Conservation (phyloP, 495 filamentous ascomycete genomes). For the Trichodelitschia bisporula region DNA sequence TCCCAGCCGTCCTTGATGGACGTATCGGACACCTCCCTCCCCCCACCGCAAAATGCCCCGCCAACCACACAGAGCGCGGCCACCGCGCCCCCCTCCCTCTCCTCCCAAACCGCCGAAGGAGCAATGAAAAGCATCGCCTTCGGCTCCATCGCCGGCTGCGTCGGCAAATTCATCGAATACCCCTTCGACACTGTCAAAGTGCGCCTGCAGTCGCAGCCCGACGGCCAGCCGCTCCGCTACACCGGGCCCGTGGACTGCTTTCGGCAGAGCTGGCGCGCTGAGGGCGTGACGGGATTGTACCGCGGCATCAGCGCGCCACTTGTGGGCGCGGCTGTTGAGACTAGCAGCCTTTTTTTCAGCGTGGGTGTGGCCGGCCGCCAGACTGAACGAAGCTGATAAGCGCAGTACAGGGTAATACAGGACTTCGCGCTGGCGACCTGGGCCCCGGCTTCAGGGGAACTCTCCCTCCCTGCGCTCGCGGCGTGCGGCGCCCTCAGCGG, state of each 20-base stretch:
- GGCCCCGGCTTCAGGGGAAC: too few relatives aligned
- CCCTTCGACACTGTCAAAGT: conserved; percentile 98
- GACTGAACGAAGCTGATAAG: conserved; percentile 1
- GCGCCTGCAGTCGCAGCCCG: conserved; percentile 56
- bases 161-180: conserved; percentile 90
- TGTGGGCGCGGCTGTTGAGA: conserved; percentile 77
- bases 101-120: too few relatives aligned
- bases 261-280: conserved; percentile 48
- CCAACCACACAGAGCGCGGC: too few relatives aligned
- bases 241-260: conserved; percentile 84
- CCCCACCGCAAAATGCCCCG: too few relatives aligned
- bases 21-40: too few relatives aligned
- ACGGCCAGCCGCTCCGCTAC: conserved; percentile 59
- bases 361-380: conserved; percentile 14
- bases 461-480: conserved; percentile 50
- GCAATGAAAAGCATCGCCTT: conserved; percentile 17
- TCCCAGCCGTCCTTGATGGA: too few relatives aligned
- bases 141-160: conserved; percentile 44
- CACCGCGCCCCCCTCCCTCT: too few relatives aligned
- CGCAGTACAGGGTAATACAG: too few relatives aligned
- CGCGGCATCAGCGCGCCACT: conserved; percentile 84
- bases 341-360: conserved; percentile 82
- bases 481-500: conserved; percentile 62
- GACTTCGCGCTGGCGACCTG: too few relatives aligned
- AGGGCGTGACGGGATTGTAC: conserved; percentile 62